Evolutionary conservation across 2,329 filamentous ascomycete genomes (phyloP).

Genomic region (Thermothelomyces thermophilus): DNA sequence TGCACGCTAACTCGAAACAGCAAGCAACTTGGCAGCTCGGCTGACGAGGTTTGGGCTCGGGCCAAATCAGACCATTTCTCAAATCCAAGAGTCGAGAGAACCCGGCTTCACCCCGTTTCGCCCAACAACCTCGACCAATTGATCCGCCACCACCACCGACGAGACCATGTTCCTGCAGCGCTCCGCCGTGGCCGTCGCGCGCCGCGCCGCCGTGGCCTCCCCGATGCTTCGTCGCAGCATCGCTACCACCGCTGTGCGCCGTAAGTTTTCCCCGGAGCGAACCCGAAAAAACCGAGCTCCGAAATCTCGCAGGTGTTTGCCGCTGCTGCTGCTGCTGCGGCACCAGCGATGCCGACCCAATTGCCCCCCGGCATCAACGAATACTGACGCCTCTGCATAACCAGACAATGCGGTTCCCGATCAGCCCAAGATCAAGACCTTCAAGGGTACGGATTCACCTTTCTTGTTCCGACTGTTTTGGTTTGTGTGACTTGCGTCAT

Average conservation of each 20-base stretch:
- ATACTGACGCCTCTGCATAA: conserved; percentile 14
- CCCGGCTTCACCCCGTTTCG: conserved; percentile 8
- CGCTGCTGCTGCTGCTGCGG: background rate
- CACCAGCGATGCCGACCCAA: conserved; percentile 1
- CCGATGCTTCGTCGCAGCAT: conserved; percentile 54
- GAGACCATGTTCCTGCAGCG: conserved; percentile 56
- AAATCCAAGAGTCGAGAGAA: conserved; percentile 5
- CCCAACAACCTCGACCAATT: conserved; percentile 9
- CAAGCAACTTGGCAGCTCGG: conserved; percentile 18
- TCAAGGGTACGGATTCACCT: conserved; percentile 40
- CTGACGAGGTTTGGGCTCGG: background rate
- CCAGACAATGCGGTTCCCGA: conserved; percentile 32
- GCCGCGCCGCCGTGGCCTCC: conserved; percentile 46
- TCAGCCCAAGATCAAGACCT: conserved; percentile 34
- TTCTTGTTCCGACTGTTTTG: conserved; percentile 1
- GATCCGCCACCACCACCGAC: conserved; percentile 10
- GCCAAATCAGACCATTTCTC: conserved; percentile 23
- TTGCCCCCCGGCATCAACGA: conserved; percentile 2
- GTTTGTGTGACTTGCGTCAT: conserved; percentile 12
- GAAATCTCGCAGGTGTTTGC: conserved; percentile 19
- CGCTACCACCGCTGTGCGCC: conserved; percentile 53
- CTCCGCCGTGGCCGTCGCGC: conserved; percentile 53
- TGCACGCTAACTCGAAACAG: conserved; percentile 16
- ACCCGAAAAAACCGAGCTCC: conserved; percentile 11
- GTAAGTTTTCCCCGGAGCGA: conserved; percentile 37